phyloP scores from a whole-genome alignment of 2,329 filamentous ascomycete genomes.

The Colletotrichum sp. region DNA sequence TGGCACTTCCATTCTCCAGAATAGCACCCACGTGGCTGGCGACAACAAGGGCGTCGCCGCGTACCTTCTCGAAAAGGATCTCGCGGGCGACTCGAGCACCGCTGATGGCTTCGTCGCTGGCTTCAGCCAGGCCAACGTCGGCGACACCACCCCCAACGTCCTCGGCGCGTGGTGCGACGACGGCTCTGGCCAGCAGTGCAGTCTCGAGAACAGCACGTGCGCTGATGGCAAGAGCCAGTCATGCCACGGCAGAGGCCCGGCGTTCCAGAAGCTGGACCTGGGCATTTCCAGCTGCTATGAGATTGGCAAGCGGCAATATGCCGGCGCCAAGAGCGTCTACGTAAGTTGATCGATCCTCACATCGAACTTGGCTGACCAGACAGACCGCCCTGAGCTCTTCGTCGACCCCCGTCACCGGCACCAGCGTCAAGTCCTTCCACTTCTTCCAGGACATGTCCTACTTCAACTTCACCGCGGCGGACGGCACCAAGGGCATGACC shows the following conservation, averaged over 20 bases:
- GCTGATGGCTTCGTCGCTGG: slow-evolving; percentile 81
- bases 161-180: slow-evolving; percentile 91
- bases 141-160: slow-evolving; percentile 89
- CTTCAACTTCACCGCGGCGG: slow-evolving; percentile 75
- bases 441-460: slow-evolving; percentile 83
- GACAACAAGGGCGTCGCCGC: slow-evolving; percentile 97
- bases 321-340: slow-evolving; percentile 55
- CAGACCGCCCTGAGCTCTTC: slow-evolving; percentile 59
- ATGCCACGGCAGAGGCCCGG: slow-evolving; percentile 77
- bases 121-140: slow-evolving; percentile 91
- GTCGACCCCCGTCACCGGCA: slow-evolving; percentile 61
- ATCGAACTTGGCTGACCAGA: slow-evolving; percentile 24
- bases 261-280: slow-evolving; percentile 70
- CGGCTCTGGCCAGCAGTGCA: slow-evolving; percentile 73
- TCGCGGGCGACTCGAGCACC: slow-evolving; percentile 58
- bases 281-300: slow-evolving; percentile 78
- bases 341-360: slow-evolving; percentile 33
- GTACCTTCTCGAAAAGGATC: slow-evolving; percentile 78
- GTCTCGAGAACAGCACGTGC: slow-evolving; percentile 85
- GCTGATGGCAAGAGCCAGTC: slow-evolving; percentile 69
- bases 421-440: slow-evolving; percentile 81
- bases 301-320: slow-evolving; percentile 75
- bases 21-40: slow-evolving; percentile 90
- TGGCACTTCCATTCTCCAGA: slow-evolving; percentile 87
- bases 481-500: slow-evolving; percentile 73